Evolutionary conservation across 306 rosid genomes (phyloP), one percentile per base, ranked within the genome.

Genomic region (Trifolium fragiferum): DNA sequence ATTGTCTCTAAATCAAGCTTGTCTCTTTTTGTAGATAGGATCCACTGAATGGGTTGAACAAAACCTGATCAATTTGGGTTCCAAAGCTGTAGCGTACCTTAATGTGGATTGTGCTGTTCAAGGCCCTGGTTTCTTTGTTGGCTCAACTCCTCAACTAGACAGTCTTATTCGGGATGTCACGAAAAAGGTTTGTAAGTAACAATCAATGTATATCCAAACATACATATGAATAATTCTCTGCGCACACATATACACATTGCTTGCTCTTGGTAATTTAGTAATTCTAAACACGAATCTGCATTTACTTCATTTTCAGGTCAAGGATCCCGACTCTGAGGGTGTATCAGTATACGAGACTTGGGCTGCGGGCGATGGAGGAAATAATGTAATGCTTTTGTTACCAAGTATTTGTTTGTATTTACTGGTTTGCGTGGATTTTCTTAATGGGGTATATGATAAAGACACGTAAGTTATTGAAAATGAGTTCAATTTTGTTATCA

Each of bases 1-100:
- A 59, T 49, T 76, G 14, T 81, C 61, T 27, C 73, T 81, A 47
- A 75, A 70, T 71, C 74, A 19, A 63, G 51, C 57, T 75, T 67
- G 51, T 76, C 16, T 73, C 33, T 41, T 82, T 44, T 37, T 75
- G 51, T 76, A 94, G 98, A 89, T 94, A 67, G 98, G 98, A 80
- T 94, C 98, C 19, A 90, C 97, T 1, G 98, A 94, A 76, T 94
- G 98, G 98, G 98, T 94, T 74, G 98, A 94, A 81, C 91, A 94
- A 57, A 94, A 94, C 87, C 87, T 91, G 61, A 69, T 84, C 76
- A 91, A 88, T 85, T 84, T 94, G 37, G 90, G 88, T 61, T 68
- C 95, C 63, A 90, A 89, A 86, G 93, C 94, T 10, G 86, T 94
- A 33, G 95, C 96, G 41, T 94, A 94, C 81, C 96, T 94, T 72